These are phyloP conservation scores for Globisporangium abappressorium DNA, from an alignment of 352 stramenopile species.

Conservation along the genomic window DNA sequence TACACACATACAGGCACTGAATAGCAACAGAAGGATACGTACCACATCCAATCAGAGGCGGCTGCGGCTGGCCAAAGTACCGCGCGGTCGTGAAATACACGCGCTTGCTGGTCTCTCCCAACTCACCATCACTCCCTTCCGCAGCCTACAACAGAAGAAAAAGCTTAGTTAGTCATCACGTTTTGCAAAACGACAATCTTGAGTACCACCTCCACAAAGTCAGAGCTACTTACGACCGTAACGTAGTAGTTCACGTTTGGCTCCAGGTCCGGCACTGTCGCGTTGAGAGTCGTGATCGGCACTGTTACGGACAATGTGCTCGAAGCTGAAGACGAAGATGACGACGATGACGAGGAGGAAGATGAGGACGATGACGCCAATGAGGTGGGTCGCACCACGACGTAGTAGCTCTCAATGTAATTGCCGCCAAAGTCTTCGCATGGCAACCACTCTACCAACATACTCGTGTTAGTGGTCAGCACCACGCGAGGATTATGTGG, in stretches of 20 bases:
- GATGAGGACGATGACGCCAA: not conserved
- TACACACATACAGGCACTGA: no score
- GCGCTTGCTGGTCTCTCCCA: slow-evolving; percentile 31
- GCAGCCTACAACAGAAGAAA: slow-evolving; percentile 22
- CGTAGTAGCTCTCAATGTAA: slow-evolving; percentile 33
- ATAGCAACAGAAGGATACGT: slow-evolving; percentile 10
- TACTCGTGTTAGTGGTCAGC: slow-evolving; percentile 12
- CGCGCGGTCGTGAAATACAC: slow-evolving; percentile 41
- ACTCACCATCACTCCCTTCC: slow-evolving; percentile 23
- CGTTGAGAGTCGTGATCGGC: slow-evolving; percentile 17
- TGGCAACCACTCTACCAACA: slow-evolving; percentile 32
- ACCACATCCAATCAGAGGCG: slow-evolving; percentile 52
- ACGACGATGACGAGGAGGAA: slow-evolving; percentile 1
- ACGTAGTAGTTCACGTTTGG: slow-evolving; percentile 34
- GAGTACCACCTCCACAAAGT: not conserved
- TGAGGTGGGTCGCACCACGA: slow-evolving; percentile 22
- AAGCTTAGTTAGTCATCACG: not conserved
- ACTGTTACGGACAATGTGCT: slow-evolving; percentile 4
- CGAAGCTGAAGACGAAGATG: not conserved
- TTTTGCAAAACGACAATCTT: no score
- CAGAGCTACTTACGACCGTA: slow-evolving; percentile 38
- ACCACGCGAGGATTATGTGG: slow-evolving; percentile 26
- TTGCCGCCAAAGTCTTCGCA: slow-evolving; percentile 48
- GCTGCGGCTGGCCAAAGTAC: slow-evolving; percentile 32
- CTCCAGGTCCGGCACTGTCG: slow-evolving; percentile 23